phyloP scores from a whole-genome alignment of 2,329 filamentous ascomycete genomes.

The Chaetomium strumarium region DNA sequence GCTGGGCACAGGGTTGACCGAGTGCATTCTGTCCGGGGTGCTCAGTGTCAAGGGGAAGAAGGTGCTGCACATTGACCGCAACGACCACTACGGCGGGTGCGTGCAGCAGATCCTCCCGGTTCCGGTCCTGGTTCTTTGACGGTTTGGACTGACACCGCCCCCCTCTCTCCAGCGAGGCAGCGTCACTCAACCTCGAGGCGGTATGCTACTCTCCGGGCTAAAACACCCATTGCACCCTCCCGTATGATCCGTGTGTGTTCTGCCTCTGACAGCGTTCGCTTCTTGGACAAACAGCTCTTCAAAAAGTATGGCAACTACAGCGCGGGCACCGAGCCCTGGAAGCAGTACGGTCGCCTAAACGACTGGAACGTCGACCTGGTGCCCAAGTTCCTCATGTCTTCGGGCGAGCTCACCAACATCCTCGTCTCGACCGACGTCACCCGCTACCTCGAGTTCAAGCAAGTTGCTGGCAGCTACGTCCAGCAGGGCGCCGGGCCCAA shows the following conservation, averaged over 20 bases:
- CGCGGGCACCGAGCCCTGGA: slow-evolving; percentile 84
- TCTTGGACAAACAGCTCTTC: slow-evolving; percentile 62
- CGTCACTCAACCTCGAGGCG: slow-evolving; percentile 92
- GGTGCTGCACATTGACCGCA: slow-evolving; percentile 97
- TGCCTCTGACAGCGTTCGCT: not conserved
- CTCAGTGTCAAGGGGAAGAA: slow-evolving; percentile 98
- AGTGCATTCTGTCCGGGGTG: slow-evolving; percentile 97
- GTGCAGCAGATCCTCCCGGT: slow-evolving; percentile 32
- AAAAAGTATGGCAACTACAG: slow-evolving; percentile 87
- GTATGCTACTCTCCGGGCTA: slow-evolving; percentile 42
- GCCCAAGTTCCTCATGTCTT: slow-evolving; percentile 97
- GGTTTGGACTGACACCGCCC: slow-evolving; percentile 17
- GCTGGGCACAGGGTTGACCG: slow-evolving; percentile 94
- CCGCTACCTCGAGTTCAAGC: slow-evolving; percentile 85
- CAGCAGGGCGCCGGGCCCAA: slow-evolving; percentile 79
- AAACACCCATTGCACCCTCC: not conserved
- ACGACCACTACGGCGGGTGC: slow-evolving; percentile 97
- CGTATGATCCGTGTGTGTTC: slow-evolving; percentile 12
- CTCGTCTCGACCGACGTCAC: slow-evolving; percentile 92
- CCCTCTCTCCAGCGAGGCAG: slow-evolving; percentile 64
- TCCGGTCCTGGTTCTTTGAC: slow-evolving; percentile 4
- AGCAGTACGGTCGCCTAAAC: slow-evolving; percentile 92
- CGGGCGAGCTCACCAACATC: slow-evolving; percentile 97
- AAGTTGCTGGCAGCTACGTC: slow-evolving; percentile 93
- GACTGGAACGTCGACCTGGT: slow-evolving; percentile 99